Evolutionary conservation across 805 yeast species (phyloP), one percentile per base, ranked within the genome.

Genomic region (Wickerhamiella occidentalis): DNA sequence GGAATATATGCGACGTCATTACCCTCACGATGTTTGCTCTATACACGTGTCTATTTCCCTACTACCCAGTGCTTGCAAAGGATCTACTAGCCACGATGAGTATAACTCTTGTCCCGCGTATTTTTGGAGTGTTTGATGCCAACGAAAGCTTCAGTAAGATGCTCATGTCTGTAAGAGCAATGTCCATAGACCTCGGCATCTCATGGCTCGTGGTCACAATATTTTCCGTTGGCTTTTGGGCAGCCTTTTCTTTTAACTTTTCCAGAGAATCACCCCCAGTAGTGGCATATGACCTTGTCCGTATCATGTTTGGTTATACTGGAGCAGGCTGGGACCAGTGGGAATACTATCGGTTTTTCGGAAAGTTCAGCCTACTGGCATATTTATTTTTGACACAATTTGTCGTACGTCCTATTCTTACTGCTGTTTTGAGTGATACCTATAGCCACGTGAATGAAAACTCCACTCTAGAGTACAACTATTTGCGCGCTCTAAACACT

Each of bases 281-380:
- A 22, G 75, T 76, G 17, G 73, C 77, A 12, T 76, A 71, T 57
- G 76, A 72, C 50, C 65, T 76, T 66, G 60, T 75, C 41, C 73
- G 74, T 58, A 65, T 76, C 3, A 68, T 76, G 52, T 76, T 75
- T 57, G 80, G 80, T 0, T 76, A 72, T 57, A 76, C 80, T 1
- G 79, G 80, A 0, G 74, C 79, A 0, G 79, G 76, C 2, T 76
- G 80, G 80, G 68, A 70, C 45, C 72, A 71, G 50, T 76, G 80
- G 80, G 61, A 65, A 29, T 64, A 66, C 47, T 76, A 73, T 55
- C 70, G 74, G 38, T 54, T 63, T 1, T 58, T 75, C 35, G 80
- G 80, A 0, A 65, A 73, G 30, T 54, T 62, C 15, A 65, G 74
- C 21, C 71, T 73, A 51, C 64, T 76, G 57, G 66, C 73, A n/a